These are phyloP conservation scores for Sodiomyces alkalinus DNA, from an alignment of 2,329 filamentous ascomycete species.

Conservation along the genomic window DNA sequence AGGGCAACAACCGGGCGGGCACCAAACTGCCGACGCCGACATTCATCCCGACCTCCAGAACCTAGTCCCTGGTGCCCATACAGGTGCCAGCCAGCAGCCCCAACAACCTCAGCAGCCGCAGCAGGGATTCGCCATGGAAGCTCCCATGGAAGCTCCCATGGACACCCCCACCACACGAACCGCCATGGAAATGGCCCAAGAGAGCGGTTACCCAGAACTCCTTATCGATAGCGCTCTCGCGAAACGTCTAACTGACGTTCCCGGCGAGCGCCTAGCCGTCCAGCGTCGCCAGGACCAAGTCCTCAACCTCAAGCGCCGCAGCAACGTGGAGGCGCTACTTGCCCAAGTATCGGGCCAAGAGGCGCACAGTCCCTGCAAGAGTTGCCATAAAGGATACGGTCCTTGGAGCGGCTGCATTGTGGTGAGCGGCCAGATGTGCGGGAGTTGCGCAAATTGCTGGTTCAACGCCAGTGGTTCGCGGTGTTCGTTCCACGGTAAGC, in stretches of 20 bases:
- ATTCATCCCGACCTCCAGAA: slow-evolving; percentile 13
- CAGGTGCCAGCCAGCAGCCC: slow-evolving; percentile 10
- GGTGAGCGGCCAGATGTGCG: slow-evolving; percentile 44
- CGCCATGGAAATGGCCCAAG: slow-evolving; percentile 30
- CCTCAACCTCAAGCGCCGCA: slow-evolving; percentile 40
- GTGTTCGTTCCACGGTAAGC: slow-evolving; percentile 44
- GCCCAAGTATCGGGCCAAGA: slow-evolving; percentile 38
- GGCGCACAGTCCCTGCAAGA: slow-evolving; percentile 36
- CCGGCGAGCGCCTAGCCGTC: slow-evolving; percentile 31
- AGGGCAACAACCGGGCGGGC: slow-evolving; percentile 7
- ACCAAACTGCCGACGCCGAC: slow-evolving; percentile 7
- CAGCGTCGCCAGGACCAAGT: slow-evolving; percentile 38
- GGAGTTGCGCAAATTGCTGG: slow-evolving; percentile 49
- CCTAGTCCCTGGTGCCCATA: slow-evolving; percentile 6
- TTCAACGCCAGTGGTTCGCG: slow-evolving; percentile 45
- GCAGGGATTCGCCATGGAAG: slow-evolving; percentile 9
- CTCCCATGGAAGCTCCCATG: slow-evolving; percentile 9
- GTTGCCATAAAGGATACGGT: slow-evolving; percentile 44
- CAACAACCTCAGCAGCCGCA: slow-evolving; percentile 4
- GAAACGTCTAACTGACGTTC: slow-evolving; percentile 34
- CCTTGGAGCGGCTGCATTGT: slow-evolving; percentile 44
- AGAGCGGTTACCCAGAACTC: slow-evolving; percentile 30
- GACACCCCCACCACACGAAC: slow-evolving; percentile 12
- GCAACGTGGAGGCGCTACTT: slow-evolving; percentile 44
- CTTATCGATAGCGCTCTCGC: slow-evolving; percentile 37